Percentiles rank a stretch among this genome's conserved stretches.
These are phyloP conservation scores for Rhodotorula sp. DNA, from an alignment of 1,284 basidiomycete genomes.

Conservation along the genomic window DNA sequence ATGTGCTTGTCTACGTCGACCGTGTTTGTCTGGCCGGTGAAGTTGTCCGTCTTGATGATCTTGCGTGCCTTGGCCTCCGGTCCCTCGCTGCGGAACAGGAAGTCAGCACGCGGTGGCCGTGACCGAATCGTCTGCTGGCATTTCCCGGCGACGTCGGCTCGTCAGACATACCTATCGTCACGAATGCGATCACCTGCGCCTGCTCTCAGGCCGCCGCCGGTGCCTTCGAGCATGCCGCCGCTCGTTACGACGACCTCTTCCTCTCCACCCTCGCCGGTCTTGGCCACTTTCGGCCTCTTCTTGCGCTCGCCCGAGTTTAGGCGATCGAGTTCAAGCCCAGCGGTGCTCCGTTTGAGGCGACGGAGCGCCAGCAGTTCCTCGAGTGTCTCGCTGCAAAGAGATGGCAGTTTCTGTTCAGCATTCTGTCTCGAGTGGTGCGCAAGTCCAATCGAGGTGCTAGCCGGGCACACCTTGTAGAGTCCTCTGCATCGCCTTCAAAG, in stretches of 20 bases:
- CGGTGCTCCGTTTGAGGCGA: slow-evolving; percentile 64
- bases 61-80: slow-evolving; percentile 58
- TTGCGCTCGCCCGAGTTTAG: slow-evolving; percentile 78
- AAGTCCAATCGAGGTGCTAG: not conserved
- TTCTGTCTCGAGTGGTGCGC: not conserved
- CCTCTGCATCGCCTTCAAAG: slow-evolving; percentile 7
- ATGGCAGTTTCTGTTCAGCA: not conserved
- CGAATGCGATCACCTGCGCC: slow-evolving; percentile 21
- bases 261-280: slow-evolving; percentile 56
- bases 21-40: slow-evolving; percentile 92
- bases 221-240: slow-evolving; percentile 36
- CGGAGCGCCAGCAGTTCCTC: slow-evolving; percentile 82
- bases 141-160: not conserved
- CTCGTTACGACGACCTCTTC: slow-evolving; percentile 4
- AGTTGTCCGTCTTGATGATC: slow-evolving; percentile 81
- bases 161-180: slow-evolving; percentile 53
- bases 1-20: slow-evolving; percentile 98
- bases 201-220: slow-evolving; percentile 23
- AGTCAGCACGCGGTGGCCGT: not conserved
- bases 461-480: slow-evolving; percentile 12
- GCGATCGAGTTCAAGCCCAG: slow-evolving; percentile 82
- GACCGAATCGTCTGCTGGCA: not conserved
- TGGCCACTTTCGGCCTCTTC: slow-evolving; percentile 48
- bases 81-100: slow-evolving; percentile 54
- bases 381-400: slow-evolving; percentile 52